Base-by-base conservation (phyloP, 163 green algal genomes). In the Coccomyxa subellipsoidea region DNA sequence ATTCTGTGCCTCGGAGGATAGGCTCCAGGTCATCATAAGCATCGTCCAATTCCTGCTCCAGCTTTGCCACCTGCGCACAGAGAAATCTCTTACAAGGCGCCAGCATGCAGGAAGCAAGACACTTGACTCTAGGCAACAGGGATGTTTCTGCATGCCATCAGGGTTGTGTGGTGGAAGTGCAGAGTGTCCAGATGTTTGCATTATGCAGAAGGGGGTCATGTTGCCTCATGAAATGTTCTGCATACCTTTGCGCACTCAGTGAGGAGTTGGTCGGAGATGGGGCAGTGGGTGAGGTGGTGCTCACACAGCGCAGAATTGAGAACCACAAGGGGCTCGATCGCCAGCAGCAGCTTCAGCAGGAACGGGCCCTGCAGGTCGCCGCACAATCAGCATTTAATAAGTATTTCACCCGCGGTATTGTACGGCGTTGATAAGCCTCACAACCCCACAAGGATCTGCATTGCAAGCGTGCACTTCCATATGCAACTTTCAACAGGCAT, bases 251-350 rank as follows among this genome's bases (percentile, higher is more conserved):
- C n/a, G 66, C 66, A 73, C 66, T 73, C 66, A 9, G 29, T 34
- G 4, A 35, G 29, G 66, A 73, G 21, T 23, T 34, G 29, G 18
- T 73, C 66, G 29, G 66, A 34, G 18, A 35, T 18, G 1, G 88
- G 87, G 88, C 93, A 96, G 73, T 87, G 69, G 7, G 66, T 39
- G 6, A 88, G 70, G 82, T 96, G 90, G 69, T 87, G 92, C 80
- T 94, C 87, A 78, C 93, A 97, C 76, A 95, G 90, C 4, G 87
- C 93, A 0, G 86, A 91, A 70, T 96, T 97, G 25, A 95, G 83
- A 36, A 88, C 92, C 21, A 92, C 77, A 0, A 92, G 59, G n/a
- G 86, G 87, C 83, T 94, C 90, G 39, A 95, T 89, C 38, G 90
- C 76, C 32, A 95, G 81, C 71, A 97, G 80, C 86, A 96, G 91